Base-by-base conservation (phyloP, 352 stramenopile genomes). In the Elongisporangium anandrum region DNA sequence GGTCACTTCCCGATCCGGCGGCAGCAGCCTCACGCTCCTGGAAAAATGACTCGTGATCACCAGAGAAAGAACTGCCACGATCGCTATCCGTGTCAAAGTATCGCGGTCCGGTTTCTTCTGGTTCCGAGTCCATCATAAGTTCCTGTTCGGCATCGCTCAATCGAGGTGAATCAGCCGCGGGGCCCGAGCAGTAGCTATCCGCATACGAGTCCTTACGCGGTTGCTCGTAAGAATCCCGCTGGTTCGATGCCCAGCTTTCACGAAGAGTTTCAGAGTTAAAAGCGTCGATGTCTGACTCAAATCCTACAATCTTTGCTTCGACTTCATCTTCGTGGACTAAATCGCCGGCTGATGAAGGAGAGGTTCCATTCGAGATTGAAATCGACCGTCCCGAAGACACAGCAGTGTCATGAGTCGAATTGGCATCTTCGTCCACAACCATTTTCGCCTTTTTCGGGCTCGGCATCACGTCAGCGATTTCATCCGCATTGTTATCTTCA, bases 51-150 rank as follows among this genome's bases (percentile, higher is more conserved):
- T 53, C 45, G 10, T 53, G 77, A 26, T 65, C 57, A 57, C 68
- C 76, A 6, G 63, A 51, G 12, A 80, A 68, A 17, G 71, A 83
- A 23, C 69, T 79, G 3, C 50, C 73, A 19, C 69, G 67, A 4
- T 83, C 73, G 57, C 76, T 83, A 51, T 83, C 73, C 0, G 76
- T 75, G 56, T 86, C 73, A 21, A 79, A 79, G 63, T 79, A 78
- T 57, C 70, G 72, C 7, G 60, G 70, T 0, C 65, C 69, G 10
- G 71, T 63, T 5, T 60, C 55, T 26, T 50, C 56, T 47, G 72
- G 61, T 57, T 68, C 17, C 52, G 58, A 45, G 56, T 73, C 56
- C 50, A 64, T 68, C 17, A 75, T 17, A 49, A 61, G 64, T 29
- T 66, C 50, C 17, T 75, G 58, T 29, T 75, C 70, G 29, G 73